Conservation (phyloP, 768 basidiomycete species). For the Fistulinella prunicolor region DNA sequence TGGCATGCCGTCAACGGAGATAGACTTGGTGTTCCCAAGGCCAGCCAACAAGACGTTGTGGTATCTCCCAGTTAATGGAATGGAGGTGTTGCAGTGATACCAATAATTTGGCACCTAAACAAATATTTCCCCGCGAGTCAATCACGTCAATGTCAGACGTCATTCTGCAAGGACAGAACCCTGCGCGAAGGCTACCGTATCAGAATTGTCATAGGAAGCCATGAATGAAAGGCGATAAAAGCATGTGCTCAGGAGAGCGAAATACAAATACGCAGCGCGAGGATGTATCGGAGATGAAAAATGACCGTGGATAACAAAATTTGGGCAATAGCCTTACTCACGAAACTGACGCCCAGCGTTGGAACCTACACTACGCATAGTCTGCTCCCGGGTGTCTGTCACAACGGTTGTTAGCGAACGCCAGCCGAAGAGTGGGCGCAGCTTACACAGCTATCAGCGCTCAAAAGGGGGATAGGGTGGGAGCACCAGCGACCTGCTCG, state of each 20-base stretch:
- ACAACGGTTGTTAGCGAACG: neutral
- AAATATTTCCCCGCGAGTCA: neutral
- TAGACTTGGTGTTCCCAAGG: neutral
- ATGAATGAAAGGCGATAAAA: neutral
- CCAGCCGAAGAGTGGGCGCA: neutral
- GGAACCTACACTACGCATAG: neutral
- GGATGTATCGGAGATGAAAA: neutral
- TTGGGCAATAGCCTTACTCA: neutral
- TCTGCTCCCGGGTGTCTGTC: neutral
- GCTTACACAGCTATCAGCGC: neutral
- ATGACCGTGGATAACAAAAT: neutral
- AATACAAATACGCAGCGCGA: neutral
- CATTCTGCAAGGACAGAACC: neutral
- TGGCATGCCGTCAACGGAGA: neutral
- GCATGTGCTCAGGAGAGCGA: neutral
- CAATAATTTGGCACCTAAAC: neutral
- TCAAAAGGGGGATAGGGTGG: conserved; percentile 9
- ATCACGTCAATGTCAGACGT: neutral
- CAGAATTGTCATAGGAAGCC: neutral
- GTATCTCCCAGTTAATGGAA: neutral
- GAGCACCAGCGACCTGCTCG: neutral
- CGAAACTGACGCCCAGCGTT: neutral
- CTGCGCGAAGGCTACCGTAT: neutral
- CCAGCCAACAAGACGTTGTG: neutral
- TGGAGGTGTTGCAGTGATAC: neutral